Conservation (phyloP, 441 rosid species). For the Aleurites moluccanus region DNA sequence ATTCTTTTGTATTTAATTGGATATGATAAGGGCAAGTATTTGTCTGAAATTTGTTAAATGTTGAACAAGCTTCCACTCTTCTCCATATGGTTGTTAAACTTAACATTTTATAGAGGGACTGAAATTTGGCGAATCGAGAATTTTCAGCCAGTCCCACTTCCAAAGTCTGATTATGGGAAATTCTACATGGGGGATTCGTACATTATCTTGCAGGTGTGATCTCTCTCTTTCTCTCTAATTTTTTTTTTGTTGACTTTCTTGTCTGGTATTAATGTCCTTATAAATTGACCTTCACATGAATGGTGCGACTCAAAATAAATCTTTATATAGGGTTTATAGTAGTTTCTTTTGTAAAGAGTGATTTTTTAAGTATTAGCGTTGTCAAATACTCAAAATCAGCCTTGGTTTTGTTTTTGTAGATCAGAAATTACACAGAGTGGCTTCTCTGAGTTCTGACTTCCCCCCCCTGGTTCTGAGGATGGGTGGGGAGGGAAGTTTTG, state of each 20-base stretch:
- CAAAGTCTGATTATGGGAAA: constrained; percentile 89
- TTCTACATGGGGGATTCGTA: constrained; percentile 94
- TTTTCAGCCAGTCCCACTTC: constrained; percentile 81
- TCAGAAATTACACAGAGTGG: neutral
- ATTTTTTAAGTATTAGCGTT: too few species aligned
- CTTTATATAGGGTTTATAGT: neutral
- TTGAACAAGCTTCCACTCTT: constrained; percentile 24
- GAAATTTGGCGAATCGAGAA: constrained; percentile 99
- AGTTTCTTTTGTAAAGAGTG: neutral
- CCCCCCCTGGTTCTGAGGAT: neutral
- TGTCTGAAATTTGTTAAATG: constrained; percentile 6
- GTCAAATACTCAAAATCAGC: too few species aligned
- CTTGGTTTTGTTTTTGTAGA: neutral
- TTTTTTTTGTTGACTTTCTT: neutral
- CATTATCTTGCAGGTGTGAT: constrained; percentile 80
- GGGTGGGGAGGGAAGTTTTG: neutral
- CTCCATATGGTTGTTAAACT: constrained; percentile 40
- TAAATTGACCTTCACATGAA: neutral
- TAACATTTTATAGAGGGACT: constrained; percentile 76
- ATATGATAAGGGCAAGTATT: neutral
- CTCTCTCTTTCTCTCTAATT: neutral
- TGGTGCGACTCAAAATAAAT: neutral
- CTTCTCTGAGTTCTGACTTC: neutral
- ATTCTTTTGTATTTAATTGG: neutral
- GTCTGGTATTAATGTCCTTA: neutral